Conservation (phyloP, 2,329 filamentous ascomycete genomes). For the Fusarium tricinctum region DNA sequence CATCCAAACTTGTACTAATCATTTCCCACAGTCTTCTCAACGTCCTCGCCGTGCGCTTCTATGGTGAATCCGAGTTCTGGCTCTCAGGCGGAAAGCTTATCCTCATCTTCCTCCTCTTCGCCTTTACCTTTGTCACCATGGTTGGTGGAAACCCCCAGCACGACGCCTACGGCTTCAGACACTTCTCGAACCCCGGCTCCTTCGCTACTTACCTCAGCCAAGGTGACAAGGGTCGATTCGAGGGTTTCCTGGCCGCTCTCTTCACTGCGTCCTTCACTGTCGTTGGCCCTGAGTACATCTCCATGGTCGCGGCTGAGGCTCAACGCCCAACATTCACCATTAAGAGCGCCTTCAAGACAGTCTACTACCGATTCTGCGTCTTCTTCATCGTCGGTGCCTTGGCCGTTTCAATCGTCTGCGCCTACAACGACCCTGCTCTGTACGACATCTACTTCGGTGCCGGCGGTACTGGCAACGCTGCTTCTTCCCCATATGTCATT, state of each 20-base stretch:
- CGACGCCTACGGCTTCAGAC: slow-evolving; percentile 72
- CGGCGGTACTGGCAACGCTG: slow-evolving; percentile 59
- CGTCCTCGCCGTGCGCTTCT: slow-evolving; percentile 58
- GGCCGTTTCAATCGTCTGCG: slow-evolving; percentile 68
- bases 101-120: slow-evolving; percentile 61
- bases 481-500: slow-evolving; percentile 59
- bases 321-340: slow-evolving; percentile 70
- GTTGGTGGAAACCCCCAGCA: slow-evolving; percentile 70
- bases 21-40: slow-evolving; percentile 52
- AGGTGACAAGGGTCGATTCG: slow-evolving; percentile 73
- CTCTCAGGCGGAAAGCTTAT: slow-evolving; percentile 61
- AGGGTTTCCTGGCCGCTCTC: slow-evolving; percentile 75
- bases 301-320: slow-evolving; percentile 74
- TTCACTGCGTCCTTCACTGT: slow-evolving; percentile 72
- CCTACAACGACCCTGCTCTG: slow-evolving; percentile 71
- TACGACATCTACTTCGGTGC: slow-evolving; percentile 61
- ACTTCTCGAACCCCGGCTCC: slow-evolving; percentile 73
- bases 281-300: slow-evolving; percentile 73
- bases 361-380: slow-evolving; percentile 64
- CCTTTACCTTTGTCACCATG: slow-evolving; percentile 72
- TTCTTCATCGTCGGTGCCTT: slow-evolving; percentile 59
- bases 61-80: slow-evolving; percentile 63
- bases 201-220: slow-evolving; percentile 67
- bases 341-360: slow-evolving; percentile 64
- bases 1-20: slow-evolving; percentile 3